Conservation (phyloP, 805 yeast genomes). For the Candida golubevii region DNA sequence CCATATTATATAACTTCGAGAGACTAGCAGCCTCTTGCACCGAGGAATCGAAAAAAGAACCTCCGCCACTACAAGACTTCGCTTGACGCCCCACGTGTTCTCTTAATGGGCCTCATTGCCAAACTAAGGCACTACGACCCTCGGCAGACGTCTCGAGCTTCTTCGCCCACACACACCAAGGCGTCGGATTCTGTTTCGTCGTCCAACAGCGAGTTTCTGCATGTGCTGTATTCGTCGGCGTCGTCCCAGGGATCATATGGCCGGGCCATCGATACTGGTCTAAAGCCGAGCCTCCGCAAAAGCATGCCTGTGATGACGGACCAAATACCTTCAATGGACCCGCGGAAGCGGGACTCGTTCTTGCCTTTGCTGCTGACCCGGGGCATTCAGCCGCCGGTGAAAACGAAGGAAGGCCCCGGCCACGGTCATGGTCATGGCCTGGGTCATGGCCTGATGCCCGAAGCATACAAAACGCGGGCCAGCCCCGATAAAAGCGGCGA, state of each 20-base stretch:
- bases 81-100: neutral
- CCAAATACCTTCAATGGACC: neutral
- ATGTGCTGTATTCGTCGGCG: slow-evolving; percentile 27
- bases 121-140: slow-evolving; percentile 16
- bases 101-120: slow-evolving; percentile 22
- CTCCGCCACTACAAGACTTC: neutral
- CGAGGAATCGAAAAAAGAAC: neutral
- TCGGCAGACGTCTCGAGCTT: neutral
- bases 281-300: slow-evolving; percentile 1
- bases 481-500: too few species aligned
- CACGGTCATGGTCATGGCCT: neutral
- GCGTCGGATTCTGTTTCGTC: slow-evolving; percentile 9
- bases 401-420: neutral
- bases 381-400: neutral
- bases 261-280: neutral
- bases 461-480: too few species aligned
- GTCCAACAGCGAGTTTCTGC: slow-evolving; percentile 31
- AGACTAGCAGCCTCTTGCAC: too few species aligned
- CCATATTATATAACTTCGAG: too few species aligned
- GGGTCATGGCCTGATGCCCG: too few species aligned
- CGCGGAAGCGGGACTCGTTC: neutral
- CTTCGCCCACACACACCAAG: slow-evolving; percentile 6
- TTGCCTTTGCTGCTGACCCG: neutral
- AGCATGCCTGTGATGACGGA: slow-evolving; percentile 3
- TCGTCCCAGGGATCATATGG: slow-evolving; percentile 19